Percentiles rank a stretch among this genome's conserved stretches.
Conservation (phyloP, 192 early-diverging fungal genomes). For the Coemansia sp. region DNA sequence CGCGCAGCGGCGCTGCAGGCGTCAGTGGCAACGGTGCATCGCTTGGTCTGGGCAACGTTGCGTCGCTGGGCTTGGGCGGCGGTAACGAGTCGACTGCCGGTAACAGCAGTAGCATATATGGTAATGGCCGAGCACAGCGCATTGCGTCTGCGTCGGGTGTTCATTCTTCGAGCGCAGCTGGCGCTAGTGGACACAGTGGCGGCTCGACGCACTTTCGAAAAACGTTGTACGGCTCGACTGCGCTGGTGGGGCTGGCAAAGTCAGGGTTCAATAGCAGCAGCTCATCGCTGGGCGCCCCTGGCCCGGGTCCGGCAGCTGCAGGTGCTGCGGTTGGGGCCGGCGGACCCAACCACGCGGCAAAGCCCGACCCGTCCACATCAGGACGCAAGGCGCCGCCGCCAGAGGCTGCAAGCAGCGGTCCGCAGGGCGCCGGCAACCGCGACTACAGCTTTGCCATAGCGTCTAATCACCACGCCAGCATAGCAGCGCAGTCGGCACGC, state of each 20-base stretch:
- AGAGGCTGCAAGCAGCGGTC: slow-evolving; percentile 8
- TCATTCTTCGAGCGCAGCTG: slow-evolving; percentile 14
- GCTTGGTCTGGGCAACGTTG: slow-evolving; percentile 14
- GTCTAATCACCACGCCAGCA: slow-evolving; percentile 13
- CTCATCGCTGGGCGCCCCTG: slow-evolving; percentile 22
- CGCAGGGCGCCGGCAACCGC: slow-evolving; percentile 22
- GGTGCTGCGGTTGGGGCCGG: slow-evolving; percentile 7
- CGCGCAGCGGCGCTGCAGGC: slow-evolving; percentile 18
- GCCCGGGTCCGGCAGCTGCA: slow-evolving; percentile 4
- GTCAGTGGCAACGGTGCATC: slow-evolving; percentile 9
- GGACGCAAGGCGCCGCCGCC: slow-evolving; percentile 45
- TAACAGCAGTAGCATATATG: slow-evolving; percentile 29
- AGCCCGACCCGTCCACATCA: slow-evolving; percentile 2
- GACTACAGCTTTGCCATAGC: slow-evolving; percentile 56
- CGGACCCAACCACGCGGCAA: slow-evolving; percentile 2
- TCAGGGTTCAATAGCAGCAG: slow-evolving; percentile 41
- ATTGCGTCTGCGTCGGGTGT: slow-evolving; percentile 47
- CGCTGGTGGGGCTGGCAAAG: slow-evolving; percentile 29
- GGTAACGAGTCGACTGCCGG: slow-evolving; percentile 4
- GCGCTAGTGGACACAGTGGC: slow-evolving; percentile 11
- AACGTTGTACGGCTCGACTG: slow-evolving; percentile 48
- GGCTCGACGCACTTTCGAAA: slow-evolving; percentile 33
- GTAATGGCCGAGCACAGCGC: slow-evolving; percentile 35
- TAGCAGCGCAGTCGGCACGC: slow-evolving; percentile 31
- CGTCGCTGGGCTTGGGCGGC: slow-evolving; percentile 16